Evolutionary conservation across 2,329 filamentous ascomycete genomes (phyloP).

Genomic region (Malbranchea zuffiana): DNA sequence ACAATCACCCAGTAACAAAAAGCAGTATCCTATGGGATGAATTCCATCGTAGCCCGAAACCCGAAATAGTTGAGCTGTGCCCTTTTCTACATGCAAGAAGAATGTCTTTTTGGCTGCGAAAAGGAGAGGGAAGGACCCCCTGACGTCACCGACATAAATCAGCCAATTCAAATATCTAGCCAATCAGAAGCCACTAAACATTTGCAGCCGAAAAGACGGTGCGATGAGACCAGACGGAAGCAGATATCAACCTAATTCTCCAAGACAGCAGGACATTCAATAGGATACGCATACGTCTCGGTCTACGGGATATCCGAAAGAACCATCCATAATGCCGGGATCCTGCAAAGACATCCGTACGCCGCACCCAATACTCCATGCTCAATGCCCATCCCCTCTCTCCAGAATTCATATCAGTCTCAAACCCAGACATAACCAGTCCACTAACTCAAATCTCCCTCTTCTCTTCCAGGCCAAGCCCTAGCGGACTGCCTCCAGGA

Average conservation of each 20-base stretch:
- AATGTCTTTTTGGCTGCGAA: too few species aligned
- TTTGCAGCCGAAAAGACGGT: too few species aligned
- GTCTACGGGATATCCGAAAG: neutral
- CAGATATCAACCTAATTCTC: too few species aligned
- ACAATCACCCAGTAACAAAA: neutral
- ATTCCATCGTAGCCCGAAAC: too few species aligned
- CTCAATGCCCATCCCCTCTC: neutral
- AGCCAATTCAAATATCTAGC: too few species aligned
- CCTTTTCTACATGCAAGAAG: too few species aligned
- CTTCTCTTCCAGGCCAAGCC: slow-evolving; percentile 57
- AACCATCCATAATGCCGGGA: slow-evolving; percentile 59
- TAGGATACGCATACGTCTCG: slow-evolving; percentile 1
- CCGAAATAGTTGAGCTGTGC: too few species aligned
- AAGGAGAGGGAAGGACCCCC: too few species aligned
- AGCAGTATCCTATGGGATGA: neutral
- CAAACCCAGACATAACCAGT: neutral
- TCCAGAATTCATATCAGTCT: neutral
- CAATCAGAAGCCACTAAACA: too few species aligned
- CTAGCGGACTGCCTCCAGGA: slow-evolving; percentile 91
- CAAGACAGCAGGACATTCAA: too few species aligned
- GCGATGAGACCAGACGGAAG: too few species aligned
- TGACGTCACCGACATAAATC: too few species aligned
- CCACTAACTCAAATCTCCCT: neutral
- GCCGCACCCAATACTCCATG: slow-evolving; percentile 29
- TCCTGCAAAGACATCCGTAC: slow-evolving; percentile 94